phyloP scores from a whole-genome alignment of 169 alveolate genomes.

The Eimeria zaria region DNA sequence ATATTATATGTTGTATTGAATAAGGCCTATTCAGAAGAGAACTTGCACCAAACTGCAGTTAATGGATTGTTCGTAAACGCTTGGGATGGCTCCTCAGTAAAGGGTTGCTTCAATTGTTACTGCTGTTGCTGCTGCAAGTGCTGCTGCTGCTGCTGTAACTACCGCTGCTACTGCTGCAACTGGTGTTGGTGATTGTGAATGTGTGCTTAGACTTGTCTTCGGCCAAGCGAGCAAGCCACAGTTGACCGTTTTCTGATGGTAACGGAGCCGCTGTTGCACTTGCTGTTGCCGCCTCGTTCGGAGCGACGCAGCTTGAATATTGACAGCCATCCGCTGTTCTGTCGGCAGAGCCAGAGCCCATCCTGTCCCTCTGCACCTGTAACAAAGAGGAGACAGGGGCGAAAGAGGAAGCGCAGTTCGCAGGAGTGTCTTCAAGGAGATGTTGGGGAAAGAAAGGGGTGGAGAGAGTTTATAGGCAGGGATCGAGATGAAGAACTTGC shows the following conservation, averaged over 20 bases:
- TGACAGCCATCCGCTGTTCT: constrained; percentile 45
- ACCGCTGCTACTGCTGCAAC: constrained; percentile 12
- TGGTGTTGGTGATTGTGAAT: constrained; percentile 15
- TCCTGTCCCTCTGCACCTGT: not conserved
- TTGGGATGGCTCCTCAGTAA: too few relatives aligned
- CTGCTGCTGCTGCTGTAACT: not conserved
- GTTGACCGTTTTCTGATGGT: constrained; percentile 42
- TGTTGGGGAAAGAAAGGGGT: constrained; percentile 18
- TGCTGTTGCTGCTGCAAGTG: not conserved
- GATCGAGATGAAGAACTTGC: constrained; percentile 37
- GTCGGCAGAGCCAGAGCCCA: not conserved
- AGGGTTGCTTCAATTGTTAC: too few relatives aligned
- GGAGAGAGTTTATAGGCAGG: constrained; percentile 49
- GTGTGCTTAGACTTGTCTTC: constrained; percentile 13
- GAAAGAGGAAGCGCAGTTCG: not conserved
- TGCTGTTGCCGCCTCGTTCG: constrained; percentile 74
- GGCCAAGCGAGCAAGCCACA: constrained; percentile 48
- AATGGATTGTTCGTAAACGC: too few relatives aligned
- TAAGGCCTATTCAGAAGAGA: too few relatives aligned
- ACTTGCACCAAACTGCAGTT: too few relatives aligned
- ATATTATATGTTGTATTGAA: too few relatives aligned
- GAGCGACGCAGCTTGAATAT: constrained; percentile 23
- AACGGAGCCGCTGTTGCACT: constrained; percentile 64
- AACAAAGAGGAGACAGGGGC: constrained; percentile 21
- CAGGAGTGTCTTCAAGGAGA: not conserved